Base-by-base conservation (phyloP, 2,329 filamentous ascomycete genomes). In the Elsinoe arachidis region DNA sequence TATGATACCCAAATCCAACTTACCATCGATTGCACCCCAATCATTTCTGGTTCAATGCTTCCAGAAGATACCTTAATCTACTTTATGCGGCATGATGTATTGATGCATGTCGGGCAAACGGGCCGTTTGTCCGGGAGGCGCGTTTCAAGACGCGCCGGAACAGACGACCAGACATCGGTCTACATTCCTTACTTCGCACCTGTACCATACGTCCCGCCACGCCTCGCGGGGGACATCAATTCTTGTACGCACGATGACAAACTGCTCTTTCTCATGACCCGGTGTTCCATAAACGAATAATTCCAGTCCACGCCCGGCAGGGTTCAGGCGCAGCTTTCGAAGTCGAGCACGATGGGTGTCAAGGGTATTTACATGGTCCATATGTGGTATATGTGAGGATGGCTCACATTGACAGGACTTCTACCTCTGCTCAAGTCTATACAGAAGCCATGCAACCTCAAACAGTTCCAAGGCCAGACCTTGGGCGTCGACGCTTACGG, bases 401-500 rank as follows among this genome's bases (percentile, higher is more conserved):
- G 9, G 43, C 43, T 57, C 15, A 57, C 26, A 15, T 19, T 17
- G 5, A n/a, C 60, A 91, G 92, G 93, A 44, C 82, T 99, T 56
- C 80, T 97, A 34, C 90, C 90, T 37, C 79, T 97, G 60, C 83
- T 99, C 60, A 97, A 97, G 74, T 97, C 93, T 46, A 97, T 99
- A 56, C 93, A 99, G 60, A 90, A 88, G 68, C 87, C 88, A 68
- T 87, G 83, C 53, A 87, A 89, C 64, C 78, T 99, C 60, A 95
- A 90, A 70, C 90, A 90, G 67, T 96, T 88, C 71, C 76, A 81
- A 11, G 93, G 92, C 54, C 85, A 95, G 73, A 95, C 87, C 1
- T 80, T 99, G 47, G 95, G 88, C n/a, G 85, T 99, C 35, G 93
- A 99, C 72, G 92, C 88, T 58, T 99, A 99, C 78, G 93, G 92